Evolutionary conservation across 192 early-diverging fungal genomes (phyloP).

Genomic region (Jimgerdemannia flammicorona): DNA sequence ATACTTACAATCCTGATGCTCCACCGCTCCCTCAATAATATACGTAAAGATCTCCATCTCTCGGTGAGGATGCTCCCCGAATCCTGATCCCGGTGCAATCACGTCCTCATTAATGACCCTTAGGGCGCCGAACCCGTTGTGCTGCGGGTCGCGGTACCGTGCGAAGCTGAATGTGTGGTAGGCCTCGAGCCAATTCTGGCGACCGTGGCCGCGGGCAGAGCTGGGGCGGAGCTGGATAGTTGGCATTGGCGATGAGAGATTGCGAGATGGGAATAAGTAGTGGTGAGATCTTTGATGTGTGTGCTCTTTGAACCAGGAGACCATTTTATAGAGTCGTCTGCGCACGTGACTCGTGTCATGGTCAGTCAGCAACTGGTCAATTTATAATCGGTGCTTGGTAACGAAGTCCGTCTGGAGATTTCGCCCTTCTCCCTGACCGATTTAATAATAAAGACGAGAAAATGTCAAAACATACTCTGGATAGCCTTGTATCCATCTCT

Average conservation of each 20-base stretch:
- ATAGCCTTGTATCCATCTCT: too few relatives aligned
- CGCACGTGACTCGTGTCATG: not conserved
- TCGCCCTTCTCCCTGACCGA: too few relatives aligned
- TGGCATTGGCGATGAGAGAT: not conserved
- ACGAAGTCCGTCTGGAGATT: not conserved
- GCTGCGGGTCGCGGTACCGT: conserved; percentile 22
- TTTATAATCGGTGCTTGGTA: not conserved
- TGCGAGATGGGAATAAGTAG: not conserved
- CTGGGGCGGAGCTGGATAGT: conserved; percentile 1
- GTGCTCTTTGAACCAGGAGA: too few relatives aligned
- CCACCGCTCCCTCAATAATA: conserved; percentile 22
- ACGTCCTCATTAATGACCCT: conserved; percentile 34
- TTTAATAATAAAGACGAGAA: too few relatives aligned
- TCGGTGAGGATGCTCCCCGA: conserved; percentile 23
- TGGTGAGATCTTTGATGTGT: not conserved
- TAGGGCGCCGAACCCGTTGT: conserved; percentile 17
- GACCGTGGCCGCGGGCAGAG: conserved; percentile 10
- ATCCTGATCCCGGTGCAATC: conserved; percentile 20
- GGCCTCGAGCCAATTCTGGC: conserved; percentile 21
- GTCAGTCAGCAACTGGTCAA: not conserved
- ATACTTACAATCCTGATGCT: conserved; percentile 23
- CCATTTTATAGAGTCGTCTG: not conserved
- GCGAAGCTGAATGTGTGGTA: conserved; percentile 37
- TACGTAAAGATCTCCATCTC: conserved; percentile 32
- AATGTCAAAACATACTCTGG: too few relatives aligned